Conservation (phyloP, 257 asterid genomes). For the Solanum rostratum region DNA sequence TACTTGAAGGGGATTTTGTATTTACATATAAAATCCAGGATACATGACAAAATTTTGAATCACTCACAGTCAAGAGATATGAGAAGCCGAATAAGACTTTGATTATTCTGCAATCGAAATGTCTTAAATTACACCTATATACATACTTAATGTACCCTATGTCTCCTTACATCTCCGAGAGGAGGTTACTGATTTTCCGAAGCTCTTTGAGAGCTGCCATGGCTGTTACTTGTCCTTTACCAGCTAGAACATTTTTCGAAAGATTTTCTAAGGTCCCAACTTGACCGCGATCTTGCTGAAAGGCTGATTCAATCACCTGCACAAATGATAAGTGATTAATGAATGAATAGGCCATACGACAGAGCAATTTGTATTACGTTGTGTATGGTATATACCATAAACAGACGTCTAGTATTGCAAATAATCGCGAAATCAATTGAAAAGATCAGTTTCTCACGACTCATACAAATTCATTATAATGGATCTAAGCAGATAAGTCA, state of each 20-base stretch:
- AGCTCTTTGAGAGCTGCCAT: slow-evolving; percentile 81
- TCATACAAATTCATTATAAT: not conserved
- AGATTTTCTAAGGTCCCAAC: slow-evolving; percentile 24
- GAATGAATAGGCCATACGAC: not conserved
- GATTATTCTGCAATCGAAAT: not conserved
- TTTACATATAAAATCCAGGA: not conserved
- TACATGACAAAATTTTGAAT: not conserved
- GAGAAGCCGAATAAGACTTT: not conserved
- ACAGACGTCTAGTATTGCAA: not conserved
- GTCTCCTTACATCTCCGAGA: slow-evolving; percentile 60
- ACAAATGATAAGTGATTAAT: not conserved
- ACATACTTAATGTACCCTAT: slow-evolving; percentile 7
- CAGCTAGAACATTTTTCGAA: slow-evolving; percentile 38
- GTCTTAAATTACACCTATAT: slow-evolving; percentile 5
- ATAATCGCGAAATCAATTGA: not conserved
- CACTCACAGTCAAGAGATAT: not conserved
- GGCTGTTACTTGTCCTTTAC: slow-evolving; percentile 51
- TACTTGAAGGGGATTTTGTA: not conserved
- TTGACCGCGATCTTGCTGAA: slow-evolving; percentile 51
- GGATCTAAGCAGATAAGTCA: not conserved
- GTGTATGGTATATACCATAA: not conserved
- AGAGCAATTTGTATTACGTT: not conserved
- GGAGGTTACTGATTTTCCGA: slow-evolving; percentile 67
- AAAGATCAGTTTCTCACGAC: not conserved
- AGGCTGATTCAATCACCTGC: slow-evolving; percentile 74